phyloP scores from a whole-genome alignment of 176 grass and related monocot species.

The Oryza nivara region DNA sequence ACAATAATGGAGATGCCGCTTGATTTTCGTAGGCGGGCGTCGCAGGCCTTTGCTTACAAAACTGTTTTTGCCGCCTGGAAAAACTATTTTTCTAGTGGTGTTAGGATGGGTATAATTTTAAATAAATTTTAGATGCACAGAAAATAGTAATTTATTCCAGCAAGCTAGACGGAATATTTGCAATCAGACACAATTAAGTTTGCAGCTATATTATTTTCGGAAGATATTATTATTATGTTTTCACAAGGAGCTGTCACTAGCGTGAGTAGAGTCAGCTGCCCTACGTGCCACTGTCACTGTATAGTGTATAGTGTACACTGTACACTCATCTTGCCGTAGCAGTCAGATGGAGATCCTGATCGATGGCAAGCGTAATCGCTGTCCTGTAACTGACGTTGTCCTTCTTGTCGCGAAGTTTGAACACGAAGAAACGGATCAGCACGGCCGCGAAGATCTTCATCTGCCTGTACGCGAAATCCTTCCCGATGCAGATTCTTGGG shows the following conservation, averaged over 20 bases:
- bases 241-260: neutral
- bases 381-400: slow-evolving; percentile 40
- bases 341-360: slow-evolving; percentile 51
- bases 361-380: slow-evolving; percentile 46
- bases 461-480: slow-evolving; percentile 74
- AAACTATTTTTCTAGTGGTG: no score
- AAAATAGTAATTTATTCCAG: neutral
- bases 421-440: slow-evolving; percentile 52
- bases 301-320: no score
- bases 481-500: slow-evolving; percentile 68
- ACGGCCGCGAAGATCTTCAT: slow-evolving; percentile 68
- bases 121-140: neutral
- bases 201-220: neutral
- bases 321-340: slow-evolving; percentile 35
- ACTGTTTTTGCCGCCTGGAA: no score
- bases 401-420: slow-evolving; percentile 42
- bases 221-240: no score
- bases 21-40: no score
- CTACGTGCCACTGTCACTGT: no score
- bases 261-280: neutral
- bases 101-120: no score
- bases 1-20: no score
- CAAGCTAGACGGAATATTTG: neutral
- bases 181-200: neutral
- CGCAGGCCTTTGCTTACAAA: no score